Percentiles rank a stretch among this genome's conserved stretches.
These are phyloP conservation scores for Leucocoprinus leucothites DNA, from an alignment of 768 basidiomycete genomes.

Conservation along the genomic window DNA sequence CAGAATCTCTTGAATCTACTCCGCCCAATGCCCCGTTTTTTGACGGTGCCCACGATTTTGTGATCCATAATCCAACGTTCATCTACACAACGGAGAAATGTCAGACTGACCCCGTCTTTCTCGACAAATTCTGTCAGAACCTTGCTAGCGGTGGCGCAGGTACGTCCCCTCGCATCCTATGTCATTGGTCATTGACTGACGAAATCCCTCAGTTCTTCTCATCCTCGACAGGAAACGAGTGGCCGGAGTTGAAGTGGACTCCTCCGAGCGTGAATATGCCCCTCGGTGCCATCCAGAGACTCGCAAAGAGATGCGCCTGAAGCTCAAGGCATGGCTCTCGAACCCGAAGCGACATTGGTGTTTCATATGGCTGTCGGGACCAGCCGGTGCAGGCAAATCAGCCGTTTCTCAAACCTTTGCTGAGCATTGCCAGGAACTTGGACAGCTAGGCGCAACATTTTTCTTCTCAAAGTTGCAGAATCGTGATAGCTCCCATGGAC, in stretches of 20 bases:
- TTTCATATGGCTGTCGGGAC: neutral
- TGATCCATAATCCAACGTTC: too few relatives aligned
- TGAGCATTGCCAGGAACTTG: neutral
- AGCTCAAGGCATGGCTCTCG: neutral
- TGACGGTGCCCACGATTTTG: too few relatives aligned
- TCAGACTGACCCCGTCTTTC: too few relatives aligned
- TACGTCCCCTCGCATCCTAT: too few relatives aligned
- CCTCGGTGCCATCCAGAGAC: neutral
- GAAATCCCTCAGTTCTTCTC: too few relatives aligned
- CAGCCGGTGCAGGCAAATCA: conserved; percentile 10
- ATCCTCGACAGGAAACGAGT: too few relatives aligned
- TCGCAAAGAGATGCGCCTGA: neutral
- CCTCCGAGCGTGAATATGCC: neutral
- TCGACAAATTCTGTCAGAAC: too few relatives aligned
- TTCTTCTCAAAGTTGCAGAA: neutral
- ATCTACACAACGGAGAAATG: too few relatives aligned
- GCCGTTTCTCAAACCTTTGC: conserved; percentile 6
- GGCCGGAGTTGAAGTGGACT: neutral
- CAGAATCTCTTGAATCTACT: too few relatives aligned
- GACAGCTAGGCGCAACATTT: conserved; percentile 5
- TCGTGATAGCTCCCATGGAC: neutral
- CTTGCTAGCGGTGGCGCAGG: too few relatives aligned
- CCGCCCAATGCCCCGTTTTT: too few relatives aligned
- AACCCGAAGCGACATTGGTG: neutral
- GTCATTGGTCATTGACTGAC: too few relatives aligned